Conservation (phyloP, 805 yeast species). For the Candida vaughaniae region DNA sequence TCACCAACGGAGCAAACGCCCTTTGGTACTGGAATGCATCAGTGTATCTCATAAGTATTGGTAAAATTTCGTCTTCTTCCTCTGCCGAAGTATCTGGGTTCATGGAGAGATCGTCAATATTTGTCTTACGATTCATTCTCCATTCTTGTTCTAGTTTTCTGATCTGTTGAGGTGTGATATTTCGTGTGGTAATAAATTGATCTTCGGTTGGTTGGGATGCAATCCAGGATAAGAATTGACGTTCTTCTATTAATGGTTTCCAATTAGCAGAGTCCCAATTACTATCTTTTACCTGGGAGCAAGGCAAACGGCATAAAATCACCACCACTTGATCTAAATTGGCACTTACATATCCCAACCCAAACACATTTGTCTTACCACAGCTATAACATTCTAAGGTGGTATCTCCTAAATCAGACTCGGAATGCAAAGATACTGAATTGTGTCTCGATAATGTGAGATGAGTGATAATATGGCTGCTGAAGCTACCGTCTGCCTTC, state of each 20-base stretch:
- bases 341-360: conserved; percentile 84
- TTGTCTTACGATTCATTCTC: conserved; percentile 70
- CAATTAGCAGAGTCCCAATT: conserved; percentile 88
- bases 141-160: conserved; percentile 75
- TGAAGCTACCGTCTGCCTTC: conserved; percentile 44
- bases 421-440: conserved; percentile 69
- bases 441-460: conserved; percentile 79
- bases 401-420: conserved; percentile 84
- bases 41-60: conserved; percentile 70
- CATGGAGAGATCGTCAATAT: conserved; percentile 51
- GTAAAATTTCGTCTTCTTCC: conserved; percentile 54
- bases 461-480: conserved; percentile 85
- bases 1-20: conserved; percentile 78
- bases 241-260: conserved; percentile 81
- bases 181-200: conserved; percentile 43
- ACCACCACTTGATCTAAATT: conserved; percentile 85
- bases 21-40: conserved; percentile 87
- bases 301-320: conserved; percentile 82
- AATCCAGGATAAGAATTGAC: conserved; percentile 80
- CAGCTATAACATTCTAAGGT: conserved; percentile 87
- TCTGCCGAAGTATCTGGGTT: conserved; percentile 34
- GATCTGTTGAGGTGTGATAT: conserved; percentile 64
- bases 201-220: conserved; percentile 69
- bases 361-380: conserved; percentile 76
- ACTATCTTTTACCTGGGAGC: conserved; percentile 71